Evolutionary conservation across 2,329 filamentous ascomycete genomes (phyloP).

Genomic region (Helotiales sp.): DNA sequence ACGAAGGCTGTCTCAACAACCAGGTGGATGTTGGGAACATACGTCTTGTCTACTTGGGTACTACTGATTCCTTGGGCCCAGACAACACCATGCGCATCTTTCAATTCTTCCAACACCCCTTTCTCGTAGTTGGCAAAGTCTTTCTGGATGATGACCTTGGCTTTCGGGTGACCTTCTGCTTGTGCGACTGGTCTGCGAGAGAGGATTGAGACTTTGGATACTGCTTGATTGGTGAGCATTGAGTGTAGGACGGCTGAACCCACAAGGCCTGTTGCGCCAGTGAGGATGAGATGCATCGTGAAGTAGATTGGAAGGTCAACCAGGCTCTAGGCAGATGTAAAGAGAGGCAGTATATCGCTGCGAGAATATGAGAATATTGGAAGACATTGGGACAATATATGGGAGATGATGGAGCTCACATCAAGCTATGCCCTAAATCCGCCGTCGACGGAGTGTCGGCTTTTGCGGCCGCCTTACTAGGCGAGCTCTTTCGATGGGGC

Average conservation of each 20-base stretch:
- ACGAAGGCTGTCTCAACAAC: neutral
- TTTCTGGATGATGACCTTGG: conserved; percentile 65
- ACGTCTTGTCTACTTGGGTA: conserved; percentile 59
- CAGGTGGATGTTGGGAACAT: conserved; percentile 26
- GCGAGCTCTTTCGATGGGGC: no score
- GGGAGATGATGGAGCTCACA: neutral
- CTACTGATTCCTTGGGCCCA: conserved; percentile 73
- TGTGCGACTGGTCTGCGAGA: conserved; percentile 64
- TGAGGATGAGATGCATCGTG: conserved; percentile 64
- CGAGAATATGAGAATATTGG: neutral
- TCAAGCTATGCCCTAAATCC: neutral
- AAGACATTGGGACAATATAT: neutral
- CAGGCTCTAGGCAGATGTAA: neutral
- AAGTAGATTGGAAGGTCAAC: neutral
- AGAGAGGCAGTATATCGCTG: neutral
- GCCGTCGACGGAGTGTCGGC: neutral
- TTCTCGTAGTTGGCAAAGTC: conserved; percentile 64
- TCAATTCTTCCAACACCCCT: conserved; percentile 57
- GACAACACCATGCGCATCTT: conserved; percentile 66
- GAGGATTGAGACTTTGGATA: conserved; percentile 68
- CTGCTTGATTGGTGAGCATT: conserved; percentile 52
- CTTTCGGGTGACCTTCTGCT: conserved; percentile 59
- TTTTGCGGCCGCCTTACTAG: neutral
- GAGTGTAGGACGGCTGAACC: conserved; percentile 61
- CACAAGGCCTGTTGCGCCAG: conserved; percentile 67